These are phyloP conservation scores for Barnettozyma salicaria DNA, from an alignment of 805 yeast species.

Conservation along the genomic window DNA sequence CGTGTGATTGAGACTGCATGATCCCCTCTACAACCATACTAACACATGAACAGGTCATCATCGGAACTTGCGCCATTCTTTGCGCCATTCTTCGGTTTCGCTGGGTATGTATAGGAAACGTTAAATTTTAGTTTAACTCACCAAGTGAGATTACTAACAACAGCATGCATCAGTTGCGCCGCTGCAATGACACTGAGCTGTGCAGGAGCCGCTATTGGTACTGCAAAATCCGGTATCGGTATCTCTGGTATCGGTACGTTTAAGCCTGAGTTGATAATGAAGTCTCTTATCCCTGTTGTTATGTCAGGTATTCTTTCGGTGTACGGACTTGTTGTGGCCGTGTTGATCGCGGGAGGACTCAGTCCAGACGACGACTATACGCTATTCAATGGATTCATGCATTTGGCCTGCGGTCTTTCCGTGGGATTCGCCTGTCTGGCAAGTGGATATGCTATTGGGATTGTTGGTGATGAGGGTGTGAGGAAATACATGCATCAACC, in stretches of 20 bases:
- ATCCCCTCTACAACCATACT: too few relatives aligned
- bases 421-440: constrained; percentile 97
- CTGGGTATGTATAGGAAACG: constrained; percentile 65
- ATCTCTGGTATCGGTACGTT: constrained; percentile 97
- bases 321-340: constrained; percentile 95
- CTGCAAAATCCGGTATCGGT: constrained; percentile 98
- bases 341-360: constrained; percentile 86
- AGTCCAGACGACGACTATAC: constrained; percentile 77
- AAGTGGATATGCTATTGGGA: constrained; percentile 94
- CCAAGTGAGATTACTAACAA: constrained; percentile 5
- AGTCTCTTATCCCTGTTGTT: constrained; percentile 91
- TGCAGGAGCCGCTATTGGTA: constrained; percentile 98
- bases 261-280: constrained; percentile 95
- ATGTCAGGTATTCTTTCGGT: constrained; percentile 97
- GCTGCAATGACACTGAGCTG: constrained; percentile 87
- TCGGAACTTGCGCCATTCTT: constrained; percentile 79
- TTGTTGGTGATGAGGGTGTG: constrained; percentile 91
- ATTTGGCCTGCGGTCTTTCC: constrained; percentile 88
- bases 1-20: background rate
- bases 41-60: constrained; percentile 29
- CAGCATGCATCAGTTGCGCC: constrained; percentile 47
- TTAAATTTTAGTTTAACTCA: too few relatives aligned
- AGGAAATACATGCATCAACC: constrained; percentile 86
- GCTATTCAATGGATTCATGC: constrained; percentile 95
- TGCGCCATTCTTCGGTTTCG: constrained; percentile 97